These are phyloP conservation scores for Pythium aphanidermatum DNA, from an alignment of 352 stramenopile genomes.

Conservation along the genomic window DNA sequence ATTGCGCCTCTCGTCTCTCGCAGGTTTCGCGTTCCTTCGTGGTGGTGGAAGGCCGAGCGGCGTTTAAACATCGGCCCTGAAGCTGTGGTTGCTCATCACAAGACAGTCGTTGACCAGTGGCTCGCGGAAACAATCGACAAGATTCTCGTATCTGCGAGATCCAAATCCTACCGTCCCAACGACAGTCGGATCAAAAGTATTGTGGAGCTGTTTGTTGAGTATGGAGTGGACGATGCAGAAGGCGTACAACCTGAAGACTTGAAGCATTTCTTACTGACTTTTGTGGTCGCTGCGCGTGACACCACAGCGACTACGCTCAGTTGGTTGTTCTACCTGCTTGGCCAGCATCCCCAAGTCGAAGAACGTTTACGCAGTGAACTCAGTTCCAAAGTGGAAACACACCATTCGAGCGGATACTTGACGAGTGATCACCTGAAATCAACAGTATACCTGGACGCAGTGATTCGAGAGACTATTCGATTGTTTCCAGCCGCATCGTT, in stretches of 20 bases:
- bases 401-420: constrained; percentile 14
- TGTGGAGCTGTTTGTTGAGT: constrained; percentile 13
- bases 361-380: no score
- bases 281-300: constrained; percentile 72
- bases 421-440: constrained; percentile 39
- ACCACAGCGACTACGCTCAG: constrained; percentile 64
- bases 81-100: constrained; percentile 20
- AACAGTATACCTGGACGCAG: constrained; percentile 55
- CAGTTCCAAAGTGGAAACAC: constrained; percentile 22
- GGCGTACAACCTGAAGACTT: constrained; percentile 46
- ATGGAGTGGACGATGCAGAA: constrained; percentile 8
- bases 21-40: constrained; percentile 37
- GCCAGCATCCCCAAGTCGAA: constrained; percentile 42
- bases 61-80: constrained; percentile 33
- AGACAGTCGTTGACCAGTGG: constrained; percentile 28
- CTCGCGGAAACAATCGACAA: constrained; percentile 33
- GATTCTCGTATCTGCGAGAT: constrained; percentile 8
- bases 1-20: constrained; percentile 23
- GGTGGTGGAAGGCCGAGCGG: constrained; percentile 43
- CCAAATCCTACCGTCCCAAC: no score
- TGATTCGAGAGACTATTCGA: constrained; percentile 54
- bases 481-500: constrained; percentile 52
- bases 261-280: constrained; percentile 53
- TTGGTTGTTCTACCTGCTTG: constrained; percentile 72
- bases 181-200: constrained; percentile 15